Percentiles rank a stretch among this genome's conserved stretches.
Conservation (phyloP, 2,329 filamentous ascomycete genomes). For the Colletotrichum incanum region DNA sequence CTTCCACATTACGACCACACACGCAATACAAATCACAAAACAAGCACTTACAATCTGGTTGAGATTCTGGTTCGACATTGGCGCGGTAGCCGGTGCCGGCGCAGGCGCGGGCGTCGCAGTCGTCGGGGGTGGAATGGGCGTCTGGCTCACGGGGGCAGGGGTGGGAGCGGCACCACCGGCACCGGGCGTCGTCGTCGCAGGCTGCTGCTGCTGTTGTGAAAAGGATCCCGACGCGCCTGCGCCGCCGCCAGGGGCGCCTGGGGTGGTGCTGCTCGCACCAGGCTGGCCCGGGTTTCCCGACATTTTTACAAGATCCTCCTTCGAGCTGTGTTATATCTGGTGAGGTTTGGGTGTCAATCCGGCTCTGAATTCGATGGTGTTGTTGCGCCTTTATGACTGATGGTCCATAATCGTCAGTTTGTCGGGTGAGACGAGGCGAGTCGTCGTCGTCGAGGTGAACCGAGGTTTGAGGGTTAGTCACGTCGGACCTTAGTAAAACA, state of each 20-base stretch:
- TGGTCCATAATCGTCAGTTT: slow-evolving; percentile 10
- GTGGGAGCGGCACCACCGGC: slow-evolving; percentile 49
- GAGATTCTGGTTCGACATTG: slow-evolving; percentile 87
- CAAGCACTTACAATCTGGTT: slow-evolving; percentile 89
- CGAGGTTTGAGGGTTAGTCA: not conserved
- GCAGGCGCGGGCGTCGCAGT: slow-evolving; percentile 41
- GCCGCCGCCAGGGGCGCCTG: slow-evolving; percentile 20
- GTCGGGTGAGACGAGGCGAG: not conserved
- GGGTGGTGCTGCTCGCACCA: slow-evolving; percentile 24
- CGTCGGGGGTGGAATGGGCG: slow-evolving; percentile 44
- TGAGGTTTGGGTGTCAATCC: not conserved
- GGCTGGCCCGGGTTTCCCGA: slow-evolving; percentile 35
- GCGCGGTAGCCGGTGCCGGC: slow-evolving; percentile 49
- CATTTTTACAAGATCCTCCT: slow-evolving; percentile 11
- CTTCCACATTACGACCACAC: not conserved
- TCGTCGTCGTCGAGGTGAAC: not conserved
- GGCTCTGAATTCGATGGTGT: not conserved
- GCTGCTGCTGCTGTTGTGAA: slow-evolving; percentile 33
- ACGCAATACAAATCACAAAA: slow-evolving; percentile 5
- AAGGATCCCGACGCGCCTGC: slow-evolving; percentile 32
- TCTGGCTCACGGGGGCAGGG: slow-evolving; percentile 49
- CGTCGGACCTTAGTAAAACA: not conserved
- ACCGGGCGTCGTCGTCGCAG: slow-evolving; percentile 28
- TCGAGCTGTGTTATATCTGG: not conserved
- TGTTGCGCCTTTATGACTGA: slow-evolving; percentile 9